These are phyloP conservation scores for Salix viminalis DNA, from an alignment of 345 rosid genomes.

Conservation along the genomic window DNA sequence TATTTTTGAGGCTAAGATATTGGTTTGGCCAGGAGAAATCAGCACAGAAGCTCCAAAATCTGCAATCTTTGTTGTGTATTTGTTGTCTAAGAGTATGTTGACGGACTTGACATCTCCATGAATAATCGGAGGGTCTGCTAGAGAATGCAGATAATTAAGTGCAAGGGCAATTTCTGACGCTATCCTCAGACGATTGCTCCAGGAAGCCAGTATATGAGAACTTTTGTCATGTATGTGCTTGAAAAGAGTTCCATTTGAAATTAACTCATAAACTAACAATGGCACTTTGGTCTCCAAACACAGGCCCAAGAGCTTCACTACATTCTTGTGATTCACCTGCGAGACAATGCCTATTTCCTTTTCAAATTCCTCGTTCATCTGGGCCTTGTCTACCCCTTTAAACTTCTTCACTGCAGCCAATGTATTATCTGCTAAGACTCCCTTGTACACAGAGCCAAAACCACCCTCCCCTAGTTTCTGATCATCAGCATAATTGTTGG, in stretches of 20 bases:
- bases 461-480: too few relatives aligned
- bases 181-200: slow-evolving; percentile 21
- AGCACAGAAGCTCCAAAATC: too few relatives aligned
- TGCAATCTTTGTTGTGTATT: too few relatives aligned
- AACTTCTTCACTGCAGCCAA: slow-evolving; percentile 5
- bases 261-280: slow-evolving; percentile 26
- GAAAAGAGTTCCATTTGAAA: slow-evolving; percentile 25
- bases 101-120: slow-evolving; percentile 33
- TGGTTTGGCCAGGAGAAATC: too few relatives aligned
- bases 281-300: slow-evolving; percentile 34
- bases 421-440: too few relatives aligned
- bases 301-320: slow-evolving; percentile 32
- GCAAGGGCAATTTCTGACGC: slow-evolving; percentile 29
- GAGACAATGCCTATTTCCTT: slow-evolving; percentile 24
- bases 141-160: slow-evolving; percentile 28
- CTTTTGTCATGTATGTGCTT: slow-evolving; percentile 19
- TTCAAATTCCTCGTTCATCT: slow-evolving; percentile 19
- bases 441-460: too few relatives aligned
- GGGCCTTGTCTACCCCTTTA: slow-evolving; percentile 5
- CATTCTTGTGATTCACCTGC: slow-evolving; percentile 31
- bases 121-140: slow-evolving; percentile 34
- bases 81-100: slow-evolving; percentile 31
- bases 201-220: slow-evolving; percentile 2
- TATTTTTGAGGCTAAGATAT: too few relatives aligned
- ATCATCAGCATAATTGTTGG: too few relatives aligned